These are phyloP conservation scores for Hermanozyma aechmeae DNA, from an alignment of 805 yeast genomes.

Conservation along the genomic window DNA sequence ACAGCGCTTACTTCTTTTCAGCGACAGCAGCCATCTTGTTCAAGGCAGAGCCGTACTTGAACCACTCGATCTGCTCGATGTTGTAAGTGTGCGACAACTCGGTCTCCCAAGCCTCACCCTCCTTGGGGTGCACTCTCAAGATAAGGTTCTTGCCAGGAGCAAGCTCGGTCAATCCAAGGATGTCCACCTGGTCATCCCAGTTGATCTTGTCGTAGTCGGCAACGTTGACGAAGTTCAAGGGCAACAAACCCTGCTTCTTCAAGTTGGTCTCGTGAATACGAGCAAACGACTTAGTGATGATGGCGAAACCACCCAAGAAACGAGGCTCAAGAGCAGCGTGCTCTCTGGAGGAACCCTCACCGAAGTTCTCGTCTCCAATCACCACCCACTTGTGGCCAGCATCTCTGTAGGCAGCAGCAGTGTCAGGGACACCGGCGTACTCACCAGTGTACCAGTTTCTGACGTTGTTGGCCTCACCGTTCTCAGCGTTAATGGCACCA, in stretches of 20 bases:
- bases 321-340: conserved; percentile 99
- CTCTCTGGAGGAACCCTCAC: conserved; percentile 99
- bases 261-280: conserved; percentile 99
- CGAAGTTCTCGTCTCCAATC: conserved; percentile 96
- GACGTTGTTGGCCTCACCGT: conserved; percentile 86
- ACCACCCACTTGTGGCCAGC: conserved; percentile 93
- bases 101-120: conserved; percentile 82
- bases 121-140: conserved; percentile 62
- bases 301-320: conserved; percentile 96
- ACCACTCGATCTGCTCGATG: conserved; percentile 96
- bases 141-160: conserved; percentile 91
- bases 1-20: too few relatives aligned
- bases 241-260: conserved; percentile 98
- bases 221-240: conserved; percentile 84
- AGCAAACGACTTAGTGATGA: conserved; percentile 95
- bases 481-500: conserved; percentile 97
- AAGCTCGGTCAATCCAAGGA: conserved; percentile 71
- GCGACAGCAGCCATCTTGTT: conserved; percentile 70
- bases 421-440: conserved; percentile 93
- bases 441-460: conserved; percentile 88
- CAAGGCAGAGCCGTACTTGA: conserved; percentile 97
- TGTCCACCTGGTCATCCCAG: conserved; percentile 83
- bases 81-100: conserved; percentile 95
- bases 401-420: conserved; percentile 92
- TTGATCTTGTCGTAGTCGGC: conserved; percentile 91